phyloP scores from a whole-genome alignment of 2,329 filamentous ascomycete genomes.

The Clonostachys rhizophaga region DNA sequence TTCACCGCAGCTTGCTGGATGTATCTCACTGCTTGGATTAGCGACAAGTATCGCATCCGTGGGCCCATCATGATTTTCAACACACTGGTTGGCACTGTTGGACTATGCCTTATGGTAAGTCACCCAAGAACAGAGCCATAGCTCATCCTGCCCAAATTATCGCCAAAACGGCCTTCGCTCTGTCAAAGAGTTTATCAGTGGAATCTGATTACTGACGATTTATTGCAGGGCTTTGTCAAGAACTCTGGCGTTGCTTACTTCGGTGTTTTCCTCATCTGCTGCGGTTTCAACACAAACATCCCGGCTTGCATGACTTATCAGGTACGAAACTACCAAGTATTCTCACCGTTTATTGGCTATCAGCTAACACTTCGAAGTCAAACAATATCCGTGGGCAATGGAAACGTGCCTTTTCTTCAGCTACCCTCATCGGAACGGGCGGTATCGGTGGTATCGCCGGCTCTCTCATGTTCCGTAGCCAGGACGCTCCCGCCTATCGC shows the following conservation, averaged over 20 bases:
- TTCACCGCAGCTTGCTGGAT: slow-evolving; percentile 11
- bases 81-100: slow-evolving; percentile 5
- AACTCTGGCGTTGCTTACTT: slow-evolving; percentile 9
- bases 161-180: neutral
- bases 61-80: slow-evolving; percentile 11
- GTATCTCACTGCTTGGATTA: slow-evolving; percentile 8
- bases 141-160: neutral
- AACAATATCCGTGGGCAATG: slow-evolving; percentile 16
- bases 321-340: neutral
- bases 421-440: slow-evolving; percentile 9
- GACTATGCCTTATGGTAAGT: slow-evolving; percentile 6
- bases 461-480: slow-evolving; percentile 8
- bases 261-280: slow-evolving; percentile 11
- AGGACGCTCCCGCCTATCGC: slow-evolving; percentile 8
- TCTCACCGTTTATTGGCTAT: too few relatives aligned
- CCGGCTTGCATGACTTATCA: slow-evolving; percentile 9
- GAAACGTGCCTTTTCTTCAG: slow-evolving; percentile 12
- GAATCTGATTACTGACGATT: too few relatives aligned
- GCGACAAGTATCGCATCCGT: slow-evolving; percentile 12
- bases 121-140: neutral
- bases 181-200: too few relatives aligned
- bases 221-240: neutral
- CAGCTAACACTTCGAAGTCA: neutral
- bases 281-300: slow-evolving; percentile 8
- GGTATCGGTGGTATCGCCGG: slow-evolving; percentile 14